These are phyloP conservation scores for Colletotrichum liaoningense DNA, from an alignment of 2,329 filamentous ascomycete species.

Conservation along the genomic window DNA sequence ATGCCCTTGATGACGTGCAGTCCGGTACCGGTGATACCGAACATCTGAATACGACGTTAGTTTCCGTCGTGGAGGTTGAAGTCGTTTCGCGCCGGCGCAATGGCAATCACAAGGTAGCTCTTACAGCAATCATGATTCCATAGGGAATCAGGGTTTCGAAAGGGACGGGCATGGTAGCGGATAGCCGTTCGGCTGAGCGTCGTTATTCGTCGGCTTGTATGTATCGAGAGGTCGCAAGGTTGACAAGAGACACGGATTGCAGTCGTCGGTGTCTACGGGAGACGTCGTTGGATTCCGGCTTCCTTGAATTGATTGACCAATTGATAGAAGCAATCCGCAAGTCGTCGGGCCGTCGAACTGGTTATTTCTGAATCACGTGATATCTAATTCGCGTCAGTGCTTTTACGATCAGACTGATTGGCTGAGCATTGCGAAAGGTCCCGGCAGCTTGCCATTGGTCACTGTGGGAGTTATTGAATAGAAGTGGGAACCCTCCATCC, in stretches of 20 bases:
- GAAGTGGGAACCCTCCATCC: background rate
- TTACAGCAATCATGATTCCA: constrained; percentile 71
- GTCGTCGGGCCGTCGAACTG: background rate
- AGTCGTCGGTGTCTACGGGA: background rate
- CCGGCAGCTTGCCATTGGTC: background rate
- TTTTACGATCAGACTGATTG: background rate
- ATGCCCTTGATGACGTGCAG: constrained; percentile 66
- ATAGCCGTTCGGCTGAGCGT: constrained; percentile 34
- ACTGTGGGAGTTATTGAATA: background rate
- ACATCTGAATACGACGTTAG: constrained; percentile 64
- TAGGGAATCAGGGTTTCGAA: constrained; percentile 75
- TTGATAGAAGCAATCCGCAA: background rate
- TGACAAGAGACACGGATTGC: constrained; percentile 3
- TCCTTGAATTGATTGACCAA: background rate
- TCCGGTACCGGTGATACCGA: constrained; percentile 69
- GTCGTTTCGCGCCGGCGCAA: background rate
- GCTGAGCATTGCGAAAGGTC: background rate
- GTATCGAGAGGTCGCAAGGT: background rate
- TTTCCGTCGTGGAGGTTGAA: constrained; percentile 18
- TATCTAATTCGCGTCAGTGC: background rate
- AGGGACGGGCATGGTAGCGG: constrained; percentile 67
- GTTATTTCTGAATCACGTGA: background rate
- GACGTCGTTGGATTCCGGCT: background rate
- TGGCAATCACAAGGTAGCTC: constrained; percentile 41
- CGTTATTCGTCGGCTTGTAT: constrained; percentile 26